Evolutionary conservation across 495 filamentous ascomycete genomes (phyloP), one percentile per base, ranked within the genome.

Genomic region (Penicillium turbatum): DNA sequence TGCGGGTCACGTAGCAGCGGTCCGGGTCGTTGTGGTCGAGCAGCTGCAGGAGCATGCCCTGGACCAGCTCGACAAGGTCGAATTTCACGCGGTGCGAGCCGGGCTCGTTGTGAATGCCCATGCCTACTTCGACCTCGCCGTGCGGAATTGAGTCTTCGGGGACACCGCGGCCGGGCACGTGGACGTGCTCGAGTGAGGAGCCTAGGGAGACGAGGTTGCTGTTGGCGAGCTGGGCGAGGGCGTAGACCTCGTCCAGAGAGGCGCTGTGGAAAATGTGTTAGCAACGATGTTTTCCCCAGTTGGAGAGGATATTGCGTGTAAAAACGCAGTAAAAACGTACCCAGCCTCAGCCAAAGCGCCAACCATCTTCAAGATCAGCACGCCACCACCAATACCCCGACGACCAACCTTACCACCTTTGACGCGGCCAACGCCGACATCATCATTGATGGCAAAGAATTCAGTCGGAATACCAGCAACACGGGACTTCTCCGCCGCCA

Each of bases 31-130:
- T 79, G 56, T 72, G 74, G 63, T 95, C 87, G 47, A 98, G 77
- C 55, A 97, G 72, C 65, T 96, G 88, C 48, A 70, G 71, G 26
- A 98, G 77, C 88, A 98, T 93, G 38, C 72, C 86, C 54, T 76
- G 70, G 39, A 97, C 86, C 44, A 96, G 72, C 55, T 83, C 81
- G 2, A 81, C 78, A 17, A 97, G 73, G 55, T 83, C 77, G 5
- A 84, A 76, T 54, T 84, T 87, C 41, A 77, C 67, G 40, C 87
- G 79, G 61, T 85, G 87, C 12, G 84, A 92, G 1, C 93, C 93
- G 1, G 88, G 82, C 71, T 98, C 93, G 65, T 98, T 98, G 69
- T 98, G 93, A 67, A 97, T 97, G 10, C 93, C 93, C 93, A 97
- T 98, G 7, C 93, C 93, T 59, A 98, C 79, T 74, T 98, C 93